Evolutionary conservation across 2,329 filamentous ascomycete species (phyloP).

Genomic region (Coniochaeta hoffmannii): DNA sequence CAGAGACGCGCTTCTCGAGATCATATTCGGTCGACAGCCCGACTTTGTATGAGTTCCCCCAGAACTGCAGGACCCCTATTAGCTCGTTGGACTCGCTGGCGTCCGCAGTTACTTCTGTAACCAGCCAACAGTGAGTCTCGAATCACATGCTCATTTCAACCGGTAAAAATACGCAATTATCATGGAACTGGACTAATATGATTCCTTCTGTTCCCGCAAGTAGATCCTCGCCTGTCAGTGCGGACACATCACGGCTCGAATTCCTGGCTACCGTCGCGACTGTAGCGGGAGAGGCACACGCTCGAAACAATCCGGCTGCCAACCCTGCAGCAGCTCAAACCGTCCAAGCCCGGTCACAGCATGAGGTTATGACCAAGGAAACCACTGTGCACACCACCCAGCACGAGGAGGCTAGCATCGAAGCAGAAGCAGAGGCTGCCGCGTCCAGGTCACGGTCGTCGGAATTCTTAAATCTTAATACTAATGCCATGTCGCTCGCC

Average conservation of each 20-base stretch:
- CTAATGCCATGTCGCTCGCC: constrained; percentile 39
- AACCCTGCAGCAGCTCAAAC: constrained; percentile 38
- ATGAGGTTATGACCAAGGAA: constrained; percentile 34
- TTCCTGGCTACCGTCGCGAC: constrained; percentile 12
- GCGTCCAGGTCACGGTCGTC: not conserved
- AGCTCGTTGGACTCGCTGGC: constrained; percentile 8
- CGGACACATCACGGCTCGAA: constrained; percentile 10
- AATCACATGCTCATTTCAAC: constrained; percentile 8
- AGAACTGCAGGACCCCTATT: constrained; percentile 7
- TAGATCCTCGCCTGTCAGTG: constrained; percentile 16
- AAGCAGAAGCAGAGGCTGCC: constrained; percentile 19
- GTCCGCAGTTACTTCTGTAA: constrained; percentile 13
- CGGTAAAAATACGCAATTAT: constrained; percentile 15
- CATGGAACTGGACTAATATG: constrained; percentile 4
- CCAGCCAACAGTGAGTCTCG: constrained; percentile 17
- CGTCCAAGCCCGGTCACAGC: constrained; percentile 34
- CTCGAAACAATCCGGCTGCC: constrained; percentile 30
- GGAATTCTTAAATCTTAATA: constrained; percentile 26
- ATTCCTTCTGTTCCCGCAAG: constrained; percentile 3
- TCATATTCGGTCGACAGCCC: constrained; percentile 52
- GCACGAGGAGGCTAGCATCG: constrained; percentile 18
- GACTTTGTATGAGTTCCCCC: constrained; percentile 53
- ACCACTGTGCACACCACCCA: constrained; percentile 25
- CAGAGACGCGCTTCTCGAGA: constrained; percentile 47
- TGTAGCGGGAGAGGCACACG: constrained; percentile 16